phyloP scores from a whole-genome alignment of 2,329 filamentous ascomycete genomes.

The Nothophaeocryptopus gaeumannii region DNA sequence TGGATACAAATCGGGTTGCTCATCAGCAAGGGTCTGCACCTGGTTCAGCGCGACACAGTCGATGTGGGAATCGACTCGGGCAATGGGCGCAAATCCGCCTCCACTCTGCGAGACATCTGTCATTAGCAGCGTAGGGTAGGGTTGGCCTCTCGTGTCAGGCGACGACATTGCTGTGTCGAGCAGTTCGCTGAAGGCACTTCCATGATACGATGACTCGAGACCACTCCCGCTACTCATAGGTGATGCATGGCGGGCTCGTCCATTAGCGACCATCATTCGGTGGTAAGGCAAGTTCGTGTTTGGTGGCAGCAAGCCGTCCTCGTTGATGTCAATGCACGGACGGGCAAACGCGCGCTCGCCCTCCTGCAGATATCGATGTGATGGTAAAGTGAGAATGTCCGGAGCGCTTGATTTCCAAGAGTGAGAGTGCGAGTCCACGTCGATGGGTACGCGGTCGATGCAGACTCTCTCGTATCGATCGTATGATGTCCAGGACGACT shows the following conservation, averaged over 20 bases:
- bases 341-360: background rate
- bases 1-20: slow-evolving; percentile 8
- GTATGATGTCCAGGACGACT: too few relatives aligned
- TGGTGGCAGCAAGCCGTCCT: too few relatives aligned
- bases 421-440: too few relatives aligned
- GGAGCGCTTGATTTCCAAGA: too few relatives aligned
- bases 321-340: too few relatives aligned
- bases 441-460: too few relatives aligned
- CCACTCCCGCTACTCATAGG: slow-evolving; percentile 11
- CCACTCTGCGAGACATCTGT: slow-evolving; percentile 3
- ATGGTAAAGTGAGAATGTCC: too few relatives aligned
- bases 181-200: slow-evolving; percentile 10
- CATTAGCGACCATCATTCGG: too few relatives aligned
- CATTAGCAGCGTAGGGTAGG: background rate
- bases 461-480: too few relatives aligned
- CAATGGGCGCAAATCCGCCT: background rate
- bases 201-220: slow-evolving; percentile 7
- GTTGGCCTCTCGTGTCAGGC: background rate
- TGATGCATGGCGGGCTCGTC: background rate
- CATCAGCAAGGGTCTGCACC: slow-evolving; percentile 25
- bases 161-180: slow-evolving; percentile 6
- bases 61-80: background rate
- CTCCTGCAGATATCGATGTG: background rate
- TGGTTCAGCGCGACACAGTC: slow-evolving; percentile 26
- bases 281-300: too few relatives aligned